A percentile compares a stretch with the other conserved stretches of the same genome.
These are phyloP conservation scores for Nemania sp. DNA, from an alignment of 2,329 filamentous ascomycete species.

Conservation along the genomic window DNA sequence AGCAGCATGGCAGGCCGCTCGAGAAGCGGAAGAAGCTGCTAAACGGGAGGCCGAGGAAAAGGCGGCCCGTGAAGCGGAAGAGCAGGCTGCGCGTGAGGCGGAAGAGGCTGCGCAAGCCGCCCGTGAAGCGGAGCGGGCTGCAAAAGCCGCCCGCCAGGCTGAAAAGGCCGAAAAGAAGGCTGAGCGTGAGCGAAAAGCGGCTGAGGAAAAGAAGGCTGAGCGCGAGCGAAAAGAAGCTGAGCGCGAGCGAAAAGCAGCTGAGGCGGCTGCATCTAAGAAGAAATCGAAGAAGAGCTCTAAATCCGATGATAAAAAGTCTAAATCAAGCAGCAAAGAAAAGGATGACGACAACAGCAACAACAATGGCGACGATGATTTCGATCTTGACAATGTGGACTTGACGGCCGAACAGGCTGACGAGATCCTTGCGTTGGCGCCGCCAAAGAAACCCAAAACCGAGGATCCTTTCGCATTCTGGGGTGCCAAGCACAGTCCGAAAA, in stretches of 20 bases:
- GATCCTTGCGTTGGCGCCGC: constrained; percentile 45
- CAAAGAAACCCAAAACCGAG: constrained; percentile 47
- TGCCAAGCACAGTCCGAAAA: constrained; percentile 53
- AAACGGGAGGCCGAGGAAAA: constrained; percentile 31
- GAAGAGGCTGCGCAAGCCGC: constrained; percentile 45
- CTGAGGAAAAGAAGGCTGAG: constrained; percentile 44
- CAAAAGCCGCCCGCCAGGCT: constrained; percentile 42
- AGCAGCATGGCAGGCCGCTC: constrained; percentile 13
- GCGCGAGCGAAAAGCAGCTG: too few relatives aligned
- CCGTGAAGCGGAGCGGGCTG: constrained; percentile 44
- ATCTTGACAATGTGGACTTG: constrained; percentile 51
- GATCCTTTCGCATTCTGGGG: constrained; percentile 71
- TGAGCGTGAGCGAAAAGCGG: constrained; percentile 47
- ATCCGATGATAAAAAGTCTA: constrained; percentile 55
- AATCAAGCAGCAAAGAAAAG: constrained; percentile 49
- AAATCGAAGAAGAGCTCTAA: constrained; percentile 54
- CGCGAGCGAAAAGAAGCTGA: constrained; percentile 47
- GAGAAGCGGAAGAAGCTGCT: constrained; percentile 40
- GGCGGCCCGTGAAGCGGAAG: constrained; percentile 34
- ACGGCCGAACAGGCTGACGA: constrained; percentile 49
- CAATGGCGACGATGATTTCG: constrained; percentile 46
- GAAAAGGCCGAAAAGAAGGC: constrained; percentile 47
- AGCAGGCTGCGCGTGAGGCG: constrained; percentile 45
- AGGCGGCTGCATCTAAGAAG: constrained; percentile 52
- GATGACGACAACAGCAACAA: constrained; percentile 44